A percentile compares a stretch with the other conserved stretches of the same genome.
Evolutionary conservation across 225 moss, liverwort and hornwort genomes (phyloP).

Genomic region (Climacium dendroides): DNA sequence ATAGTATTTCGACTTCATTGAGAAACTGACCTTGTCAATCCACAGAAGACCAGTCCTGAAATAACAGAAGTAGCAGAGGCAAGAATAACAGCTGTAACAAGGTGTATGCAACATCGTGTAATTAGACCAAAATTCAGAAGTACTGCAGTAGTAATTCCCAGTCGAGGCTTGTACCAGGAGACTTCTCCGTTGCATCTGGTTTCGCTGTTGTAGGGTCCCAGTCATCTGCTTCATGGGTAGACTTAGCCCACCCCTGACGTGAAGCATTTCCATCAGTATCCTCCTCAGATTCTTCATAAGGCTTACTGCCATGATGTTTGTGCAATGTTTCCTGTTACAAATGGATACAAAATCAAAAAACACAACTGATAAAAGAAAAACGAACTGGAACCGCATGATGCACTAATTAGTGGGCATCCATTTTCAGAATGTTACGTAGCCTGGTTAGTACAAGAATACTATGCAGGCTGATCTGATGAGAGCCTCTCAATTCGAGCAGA

Average conservation of each 20-base stretch:
- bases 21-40: background rate
- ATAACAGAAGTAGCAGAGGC: background rate
- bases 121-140: background rate
- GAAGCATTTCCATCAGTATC: background rate
- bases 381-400: background rate
- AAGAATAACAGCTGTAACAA: background rate
- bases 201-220: background rate
- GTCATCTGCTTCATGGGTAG: background rate
- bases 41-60: background rate
- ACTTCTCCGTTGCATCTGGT: background rate
- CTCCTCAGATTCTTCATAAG: background rate
- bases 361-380: background rate
- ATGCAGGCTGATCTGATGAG: background rate
- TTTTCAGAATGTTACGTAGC: background rate
- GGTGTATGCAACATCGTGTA: background rate
- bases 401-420: background rate
- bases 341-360: background rate
- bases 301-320: constrained; percentile 3
- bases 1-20: background rate
- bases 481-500: background rate
- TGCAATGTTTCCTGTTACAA: constrained; percentile 21
- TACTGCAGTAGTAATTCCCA: background rate
- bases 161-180: background rate
- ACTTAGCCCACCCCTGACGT: background rate
- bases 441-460: background rate